Base-by-base conservation (phyloP, 2,329 filamentous ascomycete species). In the Cladosporium austrohemisphaericum region DNA sequence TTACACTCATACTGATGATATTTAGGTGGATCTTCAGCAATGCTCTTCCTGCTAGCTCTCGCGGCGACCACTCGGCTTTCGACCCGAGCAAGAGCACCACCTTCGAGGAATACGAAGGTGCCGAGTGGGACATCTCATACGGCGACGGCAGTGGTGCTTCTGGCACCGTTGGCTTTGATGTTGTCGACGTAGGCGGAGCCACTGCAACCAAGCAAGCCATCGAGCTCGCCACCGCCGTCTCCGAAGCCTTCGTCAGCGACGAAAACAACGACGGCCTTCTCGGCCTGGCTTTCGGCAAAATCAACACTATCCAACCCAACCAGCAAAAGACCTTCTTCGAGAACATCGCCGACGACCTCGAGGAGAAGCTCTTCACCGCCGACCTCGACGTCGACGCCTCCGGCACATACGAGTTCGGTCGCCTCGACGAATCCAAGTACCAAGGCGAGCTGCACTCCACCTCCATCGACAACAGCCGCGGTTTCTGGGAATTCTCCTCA, bases 351-450 rank as follows among this genome's bases (percentile, higher is more conserved):
- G 55, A 66, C n/a, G 66, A 71, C 14, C 77, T 89, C 19, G 75
- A 79, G 20, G 68, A 79, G 65, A 84, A 85, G 0, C 69, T 91
- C 32, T 86, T 91, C 68, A 87, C 85, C 0, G 85, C 83, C 19
- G 77, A 85, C 52, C 73, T 92, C 36, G 79, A 80, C 60, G 55
- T 76, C 51, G 72, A 73, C 37, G 57, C 57, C 38, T 52, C 53
- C 7, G 86, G 86, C 37, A 76, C 78, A 23, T 91, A 88, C 69
- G 83, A 88, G 62, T 91, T 91, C 60, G 87, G 87, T 52, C 76
- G 68, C 57, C 82, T 91, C 59, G 84, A 91, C 63, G 62, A 60
- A 1, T 70, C 69, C 49, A 81, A 86, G 58, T 86, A 85, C 65
- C 72, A 65, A 2, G 86, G 85, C 26, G 59, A 75, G 3, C 76